Percentiles rank a stretch among this genome's conserved stretches.
These are phyloP conservation scores for Stentor coeruleus DNA, from an alignment of 73 alveolate genomes.

Conservation along the genomic window DNA sequence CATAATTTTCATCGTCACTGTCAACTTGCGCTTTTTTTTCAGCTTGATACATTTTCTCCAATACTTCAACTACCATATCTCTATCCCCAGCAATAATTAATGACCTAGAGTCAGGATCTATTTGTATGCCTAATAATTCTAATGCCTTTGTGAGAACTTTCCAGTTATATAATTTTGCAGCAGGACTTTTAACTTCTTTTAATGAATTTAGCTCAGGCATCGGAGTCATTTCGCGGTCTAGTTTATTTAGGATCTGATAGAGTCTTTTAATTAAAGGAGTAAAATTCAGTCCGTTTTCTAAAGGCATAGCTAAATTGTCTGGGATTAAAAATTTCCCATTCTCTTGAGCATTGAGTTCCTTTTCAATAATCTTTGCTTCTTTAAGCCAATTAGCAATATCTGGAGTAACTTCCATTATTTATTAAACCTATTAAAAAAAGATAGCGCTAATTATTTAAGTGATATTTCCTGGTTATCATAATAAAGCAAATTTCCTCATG, in stretches of 20 bases:
- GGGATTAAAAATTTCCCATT: neutral
- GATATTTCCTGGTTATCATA: neutral
- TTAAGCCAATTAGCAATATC: neutral
- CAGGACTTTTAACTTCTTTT: constrained; percentile 16
- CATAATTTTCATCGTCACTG: neutral
- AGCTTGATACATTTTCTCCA: neutral
- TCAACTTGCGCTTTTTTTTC: neutral
- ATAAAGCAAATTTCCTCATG: too few species aligned
- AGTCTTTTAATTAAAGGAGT: neutral
- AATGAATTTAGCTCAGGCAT: neutral
- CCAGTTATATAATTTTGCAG: constrained; percentile 76
- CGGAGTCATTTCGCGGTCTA: neutral
- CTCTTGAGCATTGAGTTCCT: neutral
- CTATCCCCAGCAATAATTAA: constrained; percentile 60
- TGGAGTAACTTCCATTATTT: neutral
- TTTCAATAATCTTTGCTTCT: neutral
- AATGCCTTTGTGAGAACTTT: constrained; percentile 30
- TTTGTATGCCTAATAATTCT: constrained; percentile 29
- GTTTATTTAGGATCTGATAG: neutral
- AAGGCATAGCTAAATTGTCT: neutral
- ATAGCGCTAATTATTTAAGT: neutral
- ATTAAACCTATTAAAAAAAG: too few species aligned
- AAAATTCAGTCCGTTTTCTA: constrained; percentile 5
- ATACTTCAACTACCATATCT: constrained; percentile 24
- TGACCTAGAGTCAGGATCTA: constrained; percentile 49